phyloP scores from a whole-genome alignment of 148 eudicot genomes.

The Tetragonia tetragonoides region DNA sequence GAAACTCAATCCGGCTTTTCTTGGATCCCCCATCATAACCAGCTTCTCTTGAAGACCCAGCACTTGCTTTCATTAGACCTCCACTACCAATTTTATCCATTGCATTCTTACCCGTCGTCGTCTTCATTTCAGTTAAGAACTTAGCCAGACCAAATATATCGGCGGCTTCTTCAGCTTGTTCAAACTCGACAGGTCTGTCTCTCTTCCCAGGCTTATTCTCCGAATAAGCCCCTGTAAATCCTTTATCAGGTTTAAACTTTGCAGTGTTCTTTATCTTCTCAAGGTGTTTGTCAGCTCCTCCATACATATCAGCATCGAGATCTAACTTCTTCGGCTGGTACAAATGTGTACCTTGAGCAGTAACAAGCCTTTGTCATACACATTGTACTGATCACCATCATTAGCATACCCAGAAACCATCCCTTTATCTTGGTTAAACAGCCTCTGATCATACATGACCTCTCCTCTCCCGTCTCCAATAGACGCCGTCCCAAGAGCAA shows the following conservation, averaged over 20 bases:
- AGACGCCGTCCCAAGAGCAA: constrained; percentile 86
- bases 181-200: constrained; percentile 81
- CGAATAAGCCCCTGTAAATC: constrained; percentile 51
- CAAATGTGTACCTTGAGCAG: constrained; percentile 67
- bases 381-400: constrained; percentile 78
- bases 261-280: constrained; percentile 75
- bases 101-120: constrained; percentile 51
- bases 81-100: constrained; percentile 67
- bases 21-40: constrained; percentile 58
- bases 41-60: constrained; percentile 58
- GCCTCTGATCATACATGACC: constrained; percentile 78
- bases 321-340: constrained; percentile 72
- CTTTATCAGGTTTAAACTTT: constrained; percentile 71
- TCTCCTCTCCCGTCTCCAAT: constrained; percentile 55
- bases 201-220: constrained; percentile 52
- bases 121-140: constrained; percentile 74
- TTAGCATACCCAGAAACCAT: constrained; percentile 78
- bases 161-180: constrained; percentile 63
- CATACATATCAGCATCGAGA: constrained; percentile 61
- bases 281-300: constrained; percentile 77
- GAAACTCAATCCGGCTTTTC: constrained; percentile 53
- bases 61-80: constrained; percentile 77
- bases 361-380: constrained; percentile 79
- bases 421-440: constrained; percentile 90
- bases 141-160: constrained; percentile 74